Percentiles rank a stretch among this genome's conserved stretches.
phyloP scores from a whole-genome alignment of 2,329 filamentous ascomycete species.

The Colletotrichum sansevieriae region DNA sequence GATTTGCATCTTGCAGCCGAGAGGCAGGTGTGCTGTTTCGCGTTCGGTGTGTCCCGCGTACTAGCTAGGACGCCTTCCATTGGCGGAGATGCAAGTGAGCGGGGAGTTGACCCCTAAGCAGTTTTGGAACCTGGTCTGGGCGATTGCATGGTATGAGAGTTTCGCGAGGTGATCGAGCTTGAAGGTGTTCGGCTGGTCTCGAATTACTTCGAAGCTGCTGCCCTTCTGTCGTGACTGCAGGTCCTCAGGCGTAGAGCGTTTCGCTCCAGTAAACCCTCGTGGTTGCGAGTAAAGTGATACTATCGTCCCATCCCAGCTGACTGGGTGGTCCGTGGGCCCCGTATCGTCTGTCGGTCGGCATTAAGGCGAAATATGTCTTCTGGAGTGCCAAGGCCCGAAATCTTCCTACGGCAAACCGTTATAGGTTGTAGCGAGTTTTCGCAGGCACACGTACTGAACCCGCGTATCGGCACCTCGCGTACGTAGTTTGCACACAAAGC shows the following conservation, averaged over 20 bases:
- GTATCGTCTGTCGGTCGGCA: conserved; percentile 23
- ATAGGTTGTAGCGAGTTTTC: background rate
- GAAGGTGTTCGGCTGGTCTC: conserved; percentile 1
- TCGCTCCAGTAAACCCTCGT: conserved; percentile 25
- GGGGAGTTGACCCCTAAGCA: conserved; percentile 3
- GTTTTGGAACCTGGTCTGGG: background rate
- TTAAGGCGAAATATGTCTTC: too few relatives aligned
- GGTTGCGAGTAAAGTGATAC: conserved; percentile 16
- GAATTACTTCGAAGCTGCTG: conserved; percentile 3
- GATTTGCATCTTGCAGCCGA: conserved; percentile 25
- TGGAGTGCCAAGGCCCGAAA: background rate
- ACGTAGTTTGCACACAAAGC: conserved; percentile 2
- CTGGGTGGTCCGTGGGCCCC: background rate
- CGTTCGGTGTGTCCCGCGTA: conserved; percentile 22
- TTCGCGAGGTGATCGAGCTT: conserved; percentile 11
- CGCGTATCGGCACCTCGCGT: conserved; percentile 35
- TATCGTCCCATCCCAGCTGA: conserved; percentile 17
- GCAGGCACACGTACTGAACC: background rate
- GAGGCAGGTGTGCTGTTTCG: conserved; percentile 15
- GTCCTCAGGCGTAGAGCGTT: conserved; percentile 29
- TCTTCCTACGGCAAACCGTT: background rate
- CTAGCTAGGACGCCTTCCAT: conserved; percentile 1
- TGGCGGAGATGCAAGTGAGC: conserved; percentile 17
- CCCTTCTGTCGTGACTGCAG: conserved; percentile 21
- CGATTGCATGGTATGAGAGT: background rate